These are phyloP conservation scores for Funneliformis geosporum DNA, from an alignment of 192 early-diverging fungal species.

Conservation along the genomic window DNA sequence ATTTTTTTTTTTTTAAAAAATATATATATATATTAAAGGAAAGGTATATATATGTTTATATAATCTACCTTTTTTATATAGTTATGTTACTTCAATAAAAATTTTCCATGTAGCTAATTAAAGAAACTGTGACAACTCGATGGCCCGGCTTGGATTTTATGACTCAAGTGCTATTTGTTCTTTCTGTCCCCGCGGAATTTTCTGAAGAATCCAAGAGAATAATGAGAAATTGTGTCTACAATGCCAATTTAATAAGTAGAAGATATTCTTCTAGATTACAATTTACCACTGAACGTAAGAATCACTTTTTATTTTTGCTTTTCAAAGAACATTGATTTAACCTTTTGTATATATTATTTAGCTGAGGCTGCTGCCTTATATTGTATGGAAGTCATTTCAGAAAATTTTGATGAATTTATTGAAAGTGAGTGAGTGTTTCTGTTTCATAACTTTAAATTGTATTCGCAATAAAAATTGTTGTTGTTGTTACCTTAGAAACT, in stretches of 20 bases:
- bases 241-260: conserved; percentile 41
- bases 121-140: not conserved
- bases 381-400: not conserved
- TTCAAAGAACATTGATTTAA: no score
- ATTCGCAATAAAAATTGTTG: not conserved
- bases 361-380: conserved; percentile 29
- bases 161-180: not conserved
- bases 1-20: no score
- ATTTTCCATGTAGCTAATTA: conserved; percentile 16
- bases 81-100: no score
- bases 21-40: no score
- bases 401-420: not conserved
- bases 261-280: no score
- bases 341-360: not conserved
- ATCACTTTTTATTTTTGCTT: not conserved
- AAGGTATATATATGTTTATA: no score
- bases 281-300: no score
- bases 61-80: not conserved
- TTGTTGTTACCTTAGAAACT: not conserved
- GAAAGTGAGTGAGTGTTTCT: not conserved
- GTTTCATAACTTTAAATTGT: no score
- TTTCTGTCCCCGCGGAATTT: conserved; percentile 59
- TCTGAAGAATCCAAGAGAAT: conserved; percentile 53
- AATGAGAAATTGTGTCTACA: conserved; percentile 54
- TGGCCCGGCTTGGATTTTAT: conserved; percentile 16